These are phyloP conservation scores for Sambucus nigra DNA, from an alignment of 129 eudicot genomes.

Conservation along the genomic window DNA sequence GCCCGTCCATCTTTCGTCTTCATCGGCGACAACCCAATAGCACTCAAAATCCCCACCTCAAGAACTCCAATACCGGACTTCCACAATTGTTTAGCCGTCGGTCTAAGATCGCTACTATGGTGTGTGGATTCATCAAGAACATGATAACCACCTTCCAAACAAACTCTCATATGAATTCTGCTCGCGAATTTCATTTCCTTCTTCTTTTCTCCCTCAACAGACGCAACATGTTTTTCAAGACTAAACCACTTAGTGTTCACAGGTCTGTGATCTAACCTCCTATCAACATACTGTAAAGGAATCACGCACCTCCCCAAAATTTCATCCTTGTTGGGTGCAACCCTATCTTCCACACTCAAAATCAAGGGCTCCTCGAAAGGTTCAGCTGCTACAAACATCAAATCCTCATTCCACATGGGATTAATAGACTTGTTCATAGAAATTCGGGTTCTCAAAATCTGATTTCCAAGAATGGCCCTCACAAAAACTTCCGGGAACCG, in stretches of 20 bases:
- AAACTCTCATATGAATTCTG: conserved; percentile 35
- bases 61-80: conserved; percentile 33
- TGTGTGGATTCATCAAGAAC: conserved; percentile 51
- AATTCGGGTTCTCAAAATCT: conserved; percentile 22
- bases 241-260: conserved; percentile 22
- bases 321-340: conserved; percentile 32
- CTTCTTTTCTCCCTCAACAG: conserved; percentile 23
- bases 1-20: conserved; percentile 31
- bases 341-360: too few relatives aligned
- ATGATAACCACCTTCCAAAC: conserved; percentile 52
- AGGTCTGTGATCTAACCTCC: conserved; percentile 25
- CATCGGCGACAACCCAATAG: conserved; percentile 35
- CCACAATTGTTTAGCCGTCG: conserved; percentile 45
- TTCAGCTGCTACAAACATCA: too few relatives aligned
- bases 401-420: conserved; percentile 46
- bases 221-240: conserved; percentile 29
- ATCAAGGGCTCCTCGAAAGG: conserved; percentile 46
- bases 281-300: conserved; percentile 29
- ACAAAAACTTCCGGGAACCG: conserved; percentile 33
- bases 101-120: conserved; percentile 38
- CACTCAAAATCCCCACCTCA: conserved; percentile 41
- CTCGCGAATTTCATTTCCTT: conserved; percentile 13
- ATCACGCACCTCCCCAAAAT: conserved; percentile 29
- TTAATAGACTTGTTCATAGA: conserved; percentile 23
- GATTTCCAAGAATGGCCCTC: conserved; percentile 24